A percentile compares a stretch with the other conserved stretches of the same genome.
Evolutionary conservation across 208 protist species (phyloP).

Genomic region (Crithidia fasciculata): DNA sequence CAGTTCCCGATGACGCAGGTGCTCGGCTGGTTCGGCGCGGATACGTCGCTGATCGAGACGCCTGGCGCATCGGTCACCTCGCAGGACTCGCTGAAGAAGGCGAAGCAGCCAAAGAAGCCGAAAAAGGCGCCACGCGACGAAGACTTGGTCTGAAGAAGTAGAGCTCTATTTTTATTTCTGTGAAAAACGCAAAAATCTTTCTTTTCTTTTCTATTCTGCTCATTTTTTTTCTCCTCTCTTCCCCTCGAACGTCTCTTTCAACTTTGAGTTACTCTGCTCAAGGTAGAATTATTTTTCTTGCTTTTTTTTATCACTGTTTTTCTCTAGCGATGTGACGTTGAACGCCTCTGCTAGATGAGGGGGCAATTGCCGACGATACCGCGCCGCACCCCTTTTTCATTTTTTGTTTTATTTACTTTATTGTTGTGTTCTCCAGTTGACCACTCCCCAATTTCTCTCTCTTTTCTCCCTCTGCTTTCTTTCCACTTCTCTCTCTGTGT

Average conservation of each 20-base stretch:
- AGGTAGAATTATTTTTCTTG: neutral
- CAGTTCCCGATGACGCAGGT: constrained; percentile 19
- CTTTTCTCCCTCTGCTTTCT: constrained; percentile 1
- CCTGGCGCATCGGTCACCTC: neutral
- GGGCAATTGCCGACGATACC: too few species aligned
- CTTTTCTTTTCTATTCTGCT: neutral
- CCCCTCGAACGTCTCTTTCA: neutral
- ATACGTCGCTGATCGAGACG: neutral
- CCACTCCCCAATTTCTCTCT: neutral
- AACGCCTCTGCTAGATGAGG: too few species aligned
- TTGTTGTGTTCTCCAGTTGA: neutral
- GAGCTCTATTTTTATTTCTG: neutral
- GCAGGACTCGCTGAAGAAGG: neutral
- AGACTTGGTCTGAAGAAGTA: neutral
- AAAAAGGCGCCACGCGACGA: neutral
- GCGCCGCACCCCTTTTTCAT: neutral
- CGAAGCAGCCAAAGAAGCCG: neutral
- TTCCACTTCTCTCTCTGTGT: neutral
- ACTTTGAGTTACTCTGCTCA: too few species aligned
- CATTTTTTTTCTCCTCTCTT: neutral
- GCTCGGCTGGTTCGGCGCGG: neutral
- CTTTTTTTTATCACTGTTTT: neutral
- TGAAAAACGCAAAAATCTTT: neutral
- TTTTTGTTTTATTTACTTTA: neutral
- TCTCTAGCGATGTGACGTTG: too few species aligned